Evolutionary conservation across 2,329 filamentous ascomycete species (phyloP).

Genomic region (Calonectria pauciramosa): DNA sequence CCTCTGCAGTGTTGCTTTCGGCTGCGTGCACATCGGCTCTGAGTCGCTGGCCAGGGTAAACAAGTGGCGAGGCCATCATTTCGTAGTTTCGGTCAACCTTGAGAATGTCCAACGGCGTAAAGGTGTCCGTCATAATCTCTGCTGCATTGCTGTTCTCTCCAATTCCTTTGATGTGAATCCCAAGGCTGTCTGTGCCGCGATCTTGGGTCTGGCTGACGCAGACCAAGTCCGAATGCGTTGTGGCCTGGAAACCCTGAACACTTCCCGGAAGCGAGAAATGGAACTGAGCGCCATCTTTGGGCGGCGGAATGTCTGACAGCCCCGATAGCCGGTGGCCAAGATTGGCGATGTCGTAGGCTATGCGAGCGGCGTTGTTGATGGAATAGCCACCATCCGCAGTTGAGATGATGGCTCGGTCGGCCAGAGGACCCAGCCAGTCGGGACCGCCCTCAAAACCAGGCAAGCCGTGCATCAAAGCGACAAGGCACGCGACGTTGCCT

Average conservation of each 20-base stretch:
- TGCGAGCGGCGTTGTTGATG: slow-evolving; percentile 16
- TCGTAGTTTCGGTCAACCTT: neutral
- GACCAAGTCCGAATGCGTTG: neutral
- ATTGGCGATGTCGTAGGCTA: neutral
- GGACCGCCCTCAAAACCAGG: neutral
- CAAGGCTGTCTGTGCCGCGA: neutral
- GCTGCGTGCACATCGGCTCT: neutral
- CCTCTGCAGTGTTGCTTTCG: neutral
- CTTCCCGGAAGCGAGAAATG: neutral
- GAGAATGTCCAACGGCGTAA: neutral
- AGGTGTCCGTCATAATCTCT: neutral
- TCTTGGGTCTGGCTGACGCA: neutral
- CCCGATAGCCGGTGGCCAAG: neutral
- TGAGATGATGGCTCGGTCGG: slow-evolving; percentile 21
- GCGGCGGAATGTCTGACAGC: neutral
- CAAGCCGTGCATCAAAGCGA: neutral
- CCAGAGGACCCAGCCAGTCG: slow-evolving; percentile 23
- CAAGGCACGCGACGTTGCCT: neutral
- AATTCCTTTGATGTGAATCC: neutral
- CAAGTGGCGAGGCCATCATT: neutral
- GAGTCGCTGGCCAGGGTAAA: neutral
- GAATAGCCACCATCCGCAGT: slow-evolving; percentile 22
- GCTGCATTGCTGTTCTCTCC: neutral
- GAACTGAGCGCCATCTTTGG: neutral
- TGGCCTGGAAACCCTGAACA: neutral